These are phyloP conservation scores for Solanum chacoense DNA, from an alignment of 305 asterid species.

Conservation along the genomic window DNA sequence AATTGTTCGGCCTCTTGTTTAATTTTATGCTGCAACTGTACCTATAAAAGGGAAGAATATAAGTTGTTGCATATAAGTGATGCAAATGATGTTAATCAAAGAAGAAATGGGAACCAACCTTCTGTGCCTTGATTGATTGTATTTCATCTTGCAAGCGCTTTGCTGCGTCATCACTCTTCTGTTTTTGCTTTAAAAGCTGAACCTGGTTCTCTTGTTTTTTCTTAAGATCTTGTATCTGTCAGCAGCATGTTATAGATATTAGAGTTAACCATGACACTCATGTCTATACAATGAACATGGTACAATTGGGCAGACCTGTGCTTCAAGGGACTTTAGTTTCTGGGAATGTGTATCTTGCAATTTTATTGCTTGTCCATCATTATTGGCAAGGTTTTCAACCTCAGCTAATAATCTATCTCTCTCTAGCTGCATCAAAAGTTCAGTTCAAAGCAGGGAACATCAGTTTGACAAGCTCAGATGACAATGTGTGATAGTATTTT, in stretches of 20 bases:
- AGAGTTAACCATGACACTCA: background rate
- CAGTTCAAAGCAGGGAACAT: conserved; percentile 6
- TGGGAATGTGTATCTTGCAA: conserved; percentile 81
- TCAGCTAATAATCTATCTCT: conserved; percentile 78
- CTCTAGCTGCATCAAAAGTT: conserved; percentile 46
- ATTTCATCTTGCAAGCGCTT: conserved; percentile 89
- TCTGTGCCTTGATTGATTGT: conserved; percentile 93
- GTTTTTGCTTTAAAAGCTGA: conserved; percentile 90
- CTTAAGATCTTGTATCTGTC: conserved; percentile 92
- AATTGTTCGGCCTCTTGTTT: conserved; percentile 98
- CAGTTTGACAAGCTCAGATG: conserved; percentile 6
- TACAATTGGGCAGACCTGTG: conserved; percentile 47
- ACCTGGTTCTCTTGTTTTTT: conserved; percentile 97
- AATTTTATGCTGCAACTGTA: conserved; percentile 91
- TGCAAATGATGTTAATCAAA: conserved; percentile 1
- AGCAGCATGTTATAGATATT: background rate
- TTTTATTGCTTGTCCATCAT: conserved; percentile 85
- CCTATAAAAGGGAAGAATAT: conserved; percentile 28
- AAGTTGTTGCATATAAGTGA: background rate
- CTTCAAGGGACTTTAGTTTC: conserved; percentile 77
- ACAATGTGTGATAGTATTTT: background rate
- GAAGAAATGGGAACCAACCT: conserved; percentile 35
- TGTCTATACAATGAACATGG: background rate
- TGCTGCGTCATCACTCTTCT: conserved; percentile 98
- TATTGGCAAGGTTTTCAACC: conserved; percentile 90